phyloP scores from a whole-genome alignment of 139 green algal genomes.

The Eudorina sp. region DNA sequence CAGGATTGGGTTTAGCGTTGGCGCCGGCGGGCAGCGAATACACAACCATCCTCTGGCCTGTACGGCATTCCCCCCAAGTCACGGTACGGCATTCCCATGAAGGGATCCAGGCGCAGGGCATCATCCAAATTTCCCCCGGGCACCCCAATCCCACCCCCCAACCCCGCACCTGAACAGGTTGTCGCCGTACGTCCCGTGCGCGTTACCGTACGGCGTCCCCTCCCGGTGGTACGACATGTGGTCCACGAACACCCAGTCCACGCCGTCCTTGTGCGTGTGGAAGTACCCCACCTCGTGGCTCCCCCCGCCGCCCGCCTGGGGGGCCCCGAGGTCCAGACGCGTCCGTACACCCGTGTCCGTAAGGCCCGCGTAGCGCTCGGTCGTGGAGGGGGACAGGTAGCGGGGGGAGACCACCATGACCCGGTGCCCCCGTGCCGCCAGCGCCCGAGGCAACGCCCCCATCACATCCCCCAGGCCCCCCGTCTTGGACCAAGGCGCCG shows the following conservation, averaged over 20 bases:
- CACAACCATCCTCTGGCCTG: no score
- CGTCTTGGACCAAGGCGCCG: conserved; percentile 92
- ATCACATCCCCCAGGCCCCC: conserved; percentile 94
- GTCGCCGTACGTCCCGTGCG: conserved; percentile 76
- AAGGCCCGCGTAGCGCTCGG: conserved; percentile 14
- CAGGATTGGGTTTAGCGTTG: no score
- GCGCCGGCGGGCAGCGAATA: no score
- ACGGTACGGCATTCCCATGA: no score
- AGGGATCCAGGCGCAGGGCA: no score
- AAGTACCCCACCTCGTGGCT: conserved; percentile 78
- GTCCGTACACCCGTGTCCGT: conserved; percentile 44
- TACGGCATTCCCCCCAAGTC: no score
- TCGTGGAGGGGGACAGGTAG: conserved; percentile 21
- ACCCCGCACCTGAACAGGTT: conserved; percentile 75
- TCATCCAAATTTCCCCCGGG: no score
- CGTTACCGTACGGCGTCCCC: conserved; percentile 73
- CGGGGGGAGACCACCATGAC: conserved; percentile 76
- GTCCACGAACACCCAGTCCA: conserved; percentile 94
- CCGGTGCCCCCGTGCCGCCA: conserved; percentile 78
- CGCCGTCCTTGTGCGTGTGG: conserved; percentile 72
- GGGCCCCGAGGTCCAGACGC: conserved; percentile 64
- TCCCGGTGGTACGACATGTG: conserved; percentile 79
- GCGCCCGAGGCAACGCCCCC: conserved; percentile 72
- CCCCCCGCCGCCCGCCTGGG: conserved; percentile 58
- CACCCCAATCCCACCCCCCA: neutral